Base-by-base conservation (phyloP, 2,329 filamentous ascomycete species). In the Triangularia setosa region DNA sequence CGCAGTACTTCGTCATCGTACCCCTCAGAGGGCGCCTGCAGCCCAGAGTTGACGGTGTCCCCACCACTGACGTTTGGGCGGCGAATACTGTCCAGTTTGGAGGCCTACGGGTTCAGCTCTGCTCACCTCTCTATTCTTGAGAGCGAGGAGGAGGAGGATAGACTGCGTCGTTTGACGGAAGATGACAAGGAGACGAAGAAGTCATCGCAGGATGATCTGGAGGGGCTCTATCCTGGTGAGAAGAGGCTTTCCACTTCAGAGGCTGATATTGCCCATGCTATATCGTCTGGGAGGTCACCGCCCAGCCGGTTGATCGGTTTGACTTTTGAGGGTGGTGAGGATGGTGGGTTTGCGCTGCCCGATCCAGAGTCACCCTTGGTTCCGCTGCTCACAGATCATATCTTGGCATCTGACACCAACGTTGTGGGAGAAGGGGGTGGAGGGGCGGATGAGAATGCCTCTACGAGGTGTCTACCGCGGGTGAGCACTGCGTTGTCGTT, bases 1-100 rank as follows among this genome's bases (percentile, higher is more conserved):
- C 65, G 69, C 23, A 70, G 67, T 58, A 57, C 67, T 2, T 70
- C 70, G 12, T 71, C 69, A 3, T 68, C 66, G 27, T 71, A 71
- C 58, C 69, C 69, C 1, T 65, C 66, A 0, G 66, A 70, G 48
- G 68, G 66, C 8, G 54, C 65, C 11, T 64, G 60, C 7, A 68
- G 66, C 35, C 67, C 64, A 6, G 67, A 64, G 5, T 12, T 68
- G 18, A 60, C 58, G 0, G 57, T 56, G 1, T 68, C 68, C 21
- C 69, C 67, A 28, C 66, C 69, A 12, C 27, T 62, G 60, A 69
- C 67, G 6, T 64, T 68, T 61, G 65, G 65, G 6, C 23, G 67
- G 21, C 61, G 64, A 18, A 61, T 68, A 1, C 18, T 67, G 1
- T 64, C 59, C 2, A 64, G 63, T 44, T 27, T 68, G n/a, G 61